Evolutionary conservation across 176 grass and related monocot species (phyloP).

Genomic region (Phragmites australis): DNA sequence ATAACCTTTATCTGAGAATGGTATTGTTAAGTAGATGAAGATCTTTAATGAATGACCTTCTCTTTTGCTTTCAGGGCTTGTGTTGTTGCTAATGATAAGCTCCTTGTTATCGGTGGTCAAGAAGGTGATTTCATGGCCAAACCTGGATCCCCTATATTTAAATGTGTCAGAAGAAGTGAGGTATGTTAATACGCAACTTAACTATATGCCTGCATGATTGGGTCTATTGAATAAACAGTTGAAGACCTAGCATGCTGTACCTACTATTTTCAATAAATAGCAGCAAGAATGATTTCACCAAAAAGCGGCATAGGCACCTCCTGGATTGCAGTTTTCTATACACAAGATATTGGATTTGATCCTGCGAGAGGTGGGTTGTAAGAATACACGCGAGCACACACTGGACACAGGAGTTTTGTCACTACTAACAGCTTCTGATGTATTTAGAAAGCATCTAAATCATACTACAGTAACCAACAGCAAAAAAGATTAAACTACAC

Average conservation of each 20-base stretch:
- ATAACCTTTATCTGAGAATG: neutral
- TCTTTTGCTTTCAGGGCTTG: slow-evolving; percentile 64
- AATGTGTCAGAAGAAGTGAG: slow-evolving; percentile 92
- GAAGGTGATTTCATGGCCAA: slow-evolving; percentile 99
- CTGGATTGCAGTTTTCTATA: neutral
- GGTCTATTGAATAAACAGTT: slow-evolving; percentile 7
- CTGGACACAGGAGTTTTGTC: too few relatives aligned
- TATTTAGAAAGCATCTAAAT: too few relatives aligned
- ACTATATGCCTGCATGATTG: neutral
- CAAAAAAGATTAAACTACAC: too few relatives aligned
- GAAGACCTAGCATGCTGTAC: neutral
- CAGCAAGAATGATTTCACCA: neutral
- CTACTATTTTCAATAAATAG: slow-evolving; percentile 6
- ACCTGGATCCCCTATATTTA: slow-evolving; percentile 98
- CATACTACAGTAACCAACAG: too few relatives aligned
- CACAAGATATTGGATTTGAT: too few relatives aligned
- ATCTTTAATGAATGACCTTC: slow-evolving; percentile 9
- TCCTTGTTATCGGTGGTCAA: slow-evolving; percentile 93
- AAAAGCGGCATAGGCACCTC: neutral
- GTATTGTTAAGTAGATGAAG: slow-evolving; percentile 8
- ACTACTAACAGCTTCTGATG: too few relatives aligned
- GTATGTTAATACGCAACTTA: slow-evolving; percentile 46
- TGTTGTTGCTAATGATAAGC: slow-evolving; percentile 93
- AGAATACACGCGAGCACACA: too few relatives aligned
- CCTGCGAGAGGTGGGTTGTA: too few relatives aligned